These are phyloP conservation scores for Acorus calamus DNA, from an alignment of 106 monocot genomes.

Conservation along the genomic window DNA sequence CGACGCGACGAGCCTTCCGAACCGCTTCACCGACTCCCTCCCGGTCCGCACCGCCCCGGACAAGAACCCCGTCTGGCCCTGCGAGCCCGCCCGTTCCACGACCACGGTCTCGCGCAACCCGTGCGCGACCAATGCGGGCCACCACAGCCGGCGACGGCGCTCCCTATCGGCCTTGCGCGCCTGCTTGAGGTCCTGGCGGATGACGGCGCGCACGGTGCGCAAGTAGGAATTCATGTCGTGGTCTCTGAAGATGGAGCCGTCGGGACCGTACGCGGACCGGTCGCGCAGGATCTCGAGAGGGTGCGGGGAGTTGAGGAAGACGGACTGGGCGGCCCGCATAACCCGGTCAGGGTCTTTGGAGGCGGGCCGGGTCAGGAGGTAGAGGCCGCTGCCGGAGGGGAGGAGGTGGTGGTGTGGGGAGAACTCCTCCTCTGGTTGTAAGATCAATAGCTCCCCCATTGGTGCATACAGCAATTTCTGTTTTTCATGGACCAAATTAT, in stretches of 20 bases:
- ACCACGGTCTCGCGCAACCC: slow-evolving; percentile 1
- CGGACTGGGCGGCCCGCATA: slow-evolving; percentile 35
- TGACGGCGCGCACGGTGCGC: slow-evolving; percentile 25
- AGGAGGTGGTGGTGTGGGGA: slow-evolving; percentile 80
- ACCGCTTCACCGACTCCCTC: slow-evolving; percentile 33
- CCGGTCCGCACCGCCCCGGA: slow-evolving; percentile 36
- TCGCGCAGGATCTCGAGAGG: slow-evolving; percentile 83
- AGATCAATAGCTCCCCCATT: slow-evolving; percentile 73
- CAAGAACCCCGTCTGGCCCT: slow-evolving; percentile 11
- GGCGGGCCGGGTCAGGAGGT: slow-evolving; percentile 23
- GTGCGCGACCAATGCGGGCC: slow-evolving; percentile 21
- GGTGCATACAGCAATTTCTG: slow-evolving; percentile 76
- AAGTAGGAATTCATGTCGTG: slow-evolving; percentile 75
- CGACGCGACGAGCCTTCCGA: slow-evolving; percentile 25
- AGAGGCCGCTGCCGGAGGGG: slow-evolving; percentile 61
- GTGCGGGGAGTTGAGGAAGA: slow-evolving; percentile 86
- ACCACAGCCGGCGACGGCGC: slow-evolving; percentile 16
- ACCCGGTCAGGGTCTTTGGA: slow-evolving; percentile 16
- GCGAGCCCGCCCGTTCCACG: neutral
- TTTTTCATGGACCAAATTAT: neutral
- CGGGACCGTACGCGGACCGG: slow-evolving; percentile 58
- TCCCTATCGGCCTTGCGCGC: slow-evolving; percentile 30
- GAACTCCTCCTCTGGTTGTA: slow-evolving; percentile 75
- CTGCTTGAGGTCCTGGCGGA: slow-evolving; percentile 31
- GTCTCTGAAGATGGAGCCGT: slow-evolving; percentile 57